Conservation (phyloP, 176 grass and related monocot genomes). For the Carex littledalei region DNA sequence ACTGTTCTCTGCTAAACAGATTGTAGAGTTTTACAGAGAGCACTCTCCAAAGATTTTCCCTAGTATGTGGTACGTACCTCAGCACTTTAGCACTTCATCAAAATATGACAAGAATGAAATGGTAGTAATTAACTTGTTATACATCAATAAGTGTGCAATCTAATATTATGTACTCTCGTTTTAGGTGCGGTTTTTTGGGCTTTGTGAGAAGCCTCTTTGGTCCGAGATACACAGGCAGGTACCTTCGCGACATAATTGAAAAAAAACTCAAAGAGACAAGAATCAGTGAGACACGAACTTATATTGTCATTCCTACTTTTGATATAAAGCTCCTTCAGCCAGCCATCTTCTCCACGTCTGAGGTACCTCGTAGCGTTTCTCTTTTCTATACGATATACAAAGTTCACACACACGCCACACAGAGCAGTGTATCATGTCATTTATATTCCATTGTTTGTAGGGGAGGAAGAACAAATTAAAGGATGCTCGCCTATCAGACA, state of each 20-base stretch:
- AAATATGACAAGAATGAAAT: neutral
- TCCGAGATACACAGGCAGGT: conserved; percentile 42
- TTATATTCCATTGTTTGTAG: conserved; percentile 2
- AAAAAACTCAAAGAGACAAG: neutral
- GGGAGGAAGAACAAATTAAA: conserved; percentile 3
- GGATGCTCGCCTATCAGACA: conserved; percentile 50
- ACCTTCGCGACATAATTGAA: conserved; percentile 38
- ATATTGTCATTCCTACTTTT: conserved; percentile 46
- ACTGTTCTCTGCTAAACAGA: conserved; percentile 39
- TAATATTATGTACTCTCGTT: neutral
- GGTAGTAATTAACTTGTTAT: neutral
- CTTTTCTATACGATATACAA: neutral
- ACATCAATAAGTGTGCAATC: neutral
- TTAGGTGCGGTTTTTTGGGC: neutral
- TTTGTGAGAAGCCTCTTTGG: neutral
- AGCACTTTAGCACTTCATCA: neutral
- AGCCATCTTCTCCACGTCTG: conserved; percentile 44
- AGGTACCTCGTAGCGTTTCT: conserved; percentile 12
- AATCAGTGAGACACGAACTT: conserved; percentile 38
- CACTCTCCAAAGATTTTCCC: conserved; percentile 60
- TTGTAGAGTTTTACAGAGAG: conserved; percentile 39
- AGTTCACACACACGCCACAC: neutral
- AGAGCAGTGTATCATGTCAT: neutral
- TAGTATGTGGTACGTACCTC: neutral
- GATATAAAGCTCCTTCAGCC: conserved; percentile 52